phyloP scores from a whole-genome alignment of 2,329 filamentous ascomycete species.

The Paradendryphiella salina region DNA sequence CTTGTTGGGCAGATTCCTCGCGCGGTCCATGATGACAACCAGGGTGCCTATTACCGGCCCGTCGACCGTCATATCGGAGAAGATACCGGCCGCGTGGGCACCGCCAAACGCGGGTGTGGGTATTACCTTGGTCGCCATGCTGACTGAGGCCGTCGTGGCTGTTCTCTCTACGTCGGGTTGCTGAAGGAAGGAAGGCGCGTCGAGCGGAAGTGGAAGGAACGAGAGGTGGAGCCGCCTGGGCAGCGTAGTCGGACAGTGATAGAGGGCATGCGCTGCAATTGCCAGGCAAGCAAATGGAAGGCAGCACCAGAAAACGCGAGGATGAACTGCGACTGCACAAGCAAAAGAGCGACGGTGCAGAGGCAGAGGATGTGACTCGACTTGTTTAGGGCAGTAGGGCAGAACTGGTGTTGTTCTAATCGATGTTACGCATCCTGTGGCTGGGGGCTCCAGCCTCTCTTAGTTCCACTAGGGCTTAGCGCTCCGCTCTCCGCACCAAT shows the following conservation, averaged over 20 bases:
- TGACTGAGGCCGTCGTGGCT: constrained; percentile 7
- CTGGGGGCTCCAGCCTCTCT: constrained; percentile 28
- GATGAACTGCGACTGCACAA: constrained; percentile 4
- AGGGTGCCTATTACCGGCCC: constrained; percentile 92
- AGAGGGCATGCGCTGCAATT: constrained; percentile 31
- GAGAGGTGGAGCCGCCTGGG: constrained; percentile 16
- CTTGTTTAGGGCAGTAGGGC: constrained; percentile 9
- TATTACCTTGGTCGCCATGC: constrained; percentile 45
- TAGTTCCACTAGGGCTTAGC: constrained; percentile 1
- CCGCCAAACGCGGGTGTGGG: constrained; percentile 51
- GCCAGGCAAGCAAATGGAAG: constrained; percentile 2
- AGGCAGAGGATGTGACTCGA: constrained; percentile 10
- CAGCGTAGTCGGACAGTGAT: constrained; percentile 18
- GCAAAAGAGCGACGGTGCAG: constrained; percentile 27
- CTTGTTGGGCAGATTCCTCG: constrained; percentile 94
- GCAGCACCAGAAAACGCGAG: neutral
- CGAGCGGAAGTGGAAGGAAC: constrained; percentile 2
- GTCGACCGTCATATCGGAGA: constrained; percentile 89
- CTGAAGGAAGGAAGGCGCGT: constrained; percentile 8
- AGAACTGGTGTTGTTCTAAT: constrained; percentile 12
- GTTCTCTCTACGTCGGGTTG: neutral
- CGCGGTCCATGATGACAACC: constrained; percentile 87
- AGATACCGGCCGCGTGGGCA: constrained; percentile 88
- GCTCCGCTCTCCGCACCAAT: constrained; percentile 9
- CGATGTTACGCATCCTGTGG: constrained; percentile 23